These are phyloP conservation scores for Closterium sp. DNA, from an alignment of 139 green algal species.

Conservation along the genomic window DNA sequence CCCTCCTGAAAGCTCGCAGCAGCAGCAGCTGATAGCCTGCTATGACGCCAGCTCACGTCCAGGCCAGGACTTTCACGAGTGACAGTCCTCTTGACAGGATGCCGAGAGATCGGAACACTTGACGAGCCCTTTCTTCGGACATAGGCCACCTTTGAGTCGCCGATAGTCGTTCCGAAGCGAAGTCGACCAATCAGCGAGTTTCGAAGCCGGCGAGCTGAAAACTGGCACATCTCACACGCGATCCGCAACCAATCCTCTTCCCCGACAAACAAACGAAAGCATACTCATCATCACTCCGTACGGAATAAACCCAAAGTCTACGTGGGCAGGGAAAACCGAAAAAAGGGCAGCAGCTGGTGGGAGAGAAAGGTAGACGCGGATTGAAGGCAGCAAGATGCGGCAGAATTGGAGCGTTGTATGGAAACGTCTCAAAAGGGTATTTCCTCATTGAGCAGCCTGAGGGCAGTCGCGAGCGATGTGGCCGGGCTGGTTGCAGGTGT, in stretches of 20 bases:
- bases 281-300: background rate
- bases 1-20: background rate
- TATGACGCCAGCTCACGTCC: background rate
- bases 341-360: background rate
- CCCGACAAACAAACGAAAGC: background rate
- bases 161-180: background rate
- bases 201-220: background rate
- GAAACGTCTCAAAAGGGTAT: no score
- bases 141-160: background rate
- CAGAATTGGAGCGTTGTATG: background rate
- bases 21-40: background rate
- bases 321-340: background rate
- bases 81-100: background rate
- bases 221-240: background rate
- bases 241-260: background rate
- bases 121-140: background rate
- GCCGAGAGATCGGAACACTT: background rate
- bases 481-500: constrained; percentile 24
- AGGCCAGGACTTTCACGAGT: background rate
- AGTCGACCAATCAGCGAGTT: background rate
- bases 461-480: constrained; percentile 40
- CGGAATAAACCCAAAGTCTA: background rate
- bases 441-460: background rate
- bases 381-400: background rate
- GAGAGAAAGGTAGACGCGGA: background rate